Percentiles rank a stretch among this genome's conserved stretches.
These are phyloP conservation scores for Phytophthora vignae DNA, from an alignment of 352 stramenopile species.

Conservation along the genomic window DNA sequence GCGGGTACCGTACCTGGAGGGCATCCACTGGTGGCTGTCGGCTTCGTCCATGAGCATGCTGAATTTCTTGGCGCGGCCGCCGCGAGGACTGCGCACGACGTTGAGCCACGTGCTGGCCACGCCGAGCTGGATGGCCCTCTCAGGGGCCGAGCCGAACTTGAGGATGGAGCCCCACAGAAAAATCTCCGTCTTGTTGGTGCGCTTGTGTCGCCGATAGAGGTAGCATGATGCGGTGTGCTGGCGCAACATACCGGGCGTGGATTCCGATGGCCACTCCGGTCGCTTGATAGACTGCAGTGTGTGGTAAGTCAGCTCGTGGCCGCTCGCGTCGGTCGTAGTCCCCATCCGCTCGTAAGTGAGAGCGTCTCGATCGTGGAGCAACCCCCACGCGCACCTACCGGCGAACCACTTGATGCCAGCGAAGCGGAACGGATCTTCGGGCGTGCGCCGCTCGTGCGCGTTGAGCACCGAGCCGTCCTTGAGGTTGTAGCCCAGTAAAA, in stretches of 20 bases:
- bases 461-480: slow-evolving; percentile 44
- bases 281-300: slow-evolving; percentile 54
- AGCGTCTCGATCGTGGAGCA: slow-evolving; percentile 47
- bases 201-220: slow-evolving; percentile 38
- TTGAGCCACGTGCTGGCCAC: slow-evolving; percentile 48
- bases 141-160: slow-evolving; percentile 38
- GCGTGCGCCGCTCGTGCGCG: slow-evolving; percentile 36
- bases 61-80: slow-evolving; percentile 42
- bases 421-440: slow-evolving; percentile 49
- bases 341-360: slow-evolving; percentile 60
- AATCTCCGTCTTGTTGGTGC: slow-evolving; percentile 41
- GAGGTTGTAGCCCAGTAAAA: slow-evolving; percentile 45
- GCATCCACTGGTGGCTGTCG: slow-evolving; percentile 35
- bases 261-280: slow-evolving; percentile 49
- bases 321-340: slow-evolving; percentile 32
- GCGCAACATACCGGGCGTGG: slow-evolving; percentile 44
- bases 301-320: slow-evolving; percentile 53
- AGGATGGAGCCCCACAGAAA: slow-evolving; percentile 52
- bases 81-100: slow-evolving; percentile 33
- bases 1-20: slow-evolving; percentile 28
- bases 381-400: slow-evolving; percentile 37
- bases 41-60: slow-evolving; percentile 37
- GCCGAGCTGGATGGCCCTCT: slow-evolving; percentile 42
- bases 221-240: slow-evolving; percentile 49
- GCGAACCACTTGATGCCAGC: slow-evolving; percentile 62